Percentiles rank a stretch among this genome's conserved stretches.
These are phyloP conservation scores for Termitomyces sp. DNA, from an alignment of 768 basidiomycete species.

Conservation along the genomic window DNA sequence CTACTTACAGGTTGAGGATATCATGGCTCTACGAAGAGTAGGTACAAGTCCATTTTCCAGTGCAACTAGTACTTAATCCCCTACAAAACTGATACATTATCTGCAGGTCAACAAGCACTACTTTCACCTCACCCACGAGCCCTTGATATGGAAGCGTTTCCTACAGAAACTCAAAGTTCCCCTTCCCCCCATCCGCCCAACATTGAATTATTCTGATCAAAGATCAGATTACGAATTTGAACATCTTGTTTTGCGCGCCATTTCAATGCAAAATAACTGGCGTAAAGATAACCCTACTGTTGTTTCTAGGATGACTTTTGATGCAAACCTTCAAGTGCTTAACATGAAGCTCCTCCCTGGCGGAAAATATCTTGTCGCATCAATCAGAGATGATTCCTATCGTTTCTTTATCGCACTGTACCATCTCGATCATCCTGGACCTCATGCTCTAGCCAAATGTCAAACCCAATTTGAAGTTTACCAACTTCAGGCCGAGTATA, in stretches of 20 bases:
- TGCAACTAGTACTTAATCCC: not conserved
- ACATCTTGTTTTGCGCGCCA: constrained; percentile 55
- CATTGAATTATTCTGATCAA: constrained; percentile 37
- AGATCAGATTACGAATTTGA: constrained; percentile 47
- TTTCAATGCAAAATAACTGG: constrained; percentile 64
- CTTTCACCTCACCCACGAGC: constrained; percentile 62
- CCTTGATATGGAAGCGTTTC: constrained; percentile 70
- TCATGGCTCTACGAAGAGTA: constrained; percentile 44
- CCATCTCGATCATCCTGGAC: constrained; percentile 53
- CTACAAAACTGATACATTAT: not conserved
- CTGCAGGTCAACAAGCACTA: constrained; percentile 55
- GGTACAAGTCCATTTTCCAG: constrained; percentile 15
- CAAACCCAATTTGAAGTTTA: constrained; percentile 51
- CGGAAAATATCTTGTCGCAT: constrained; percentile 65
- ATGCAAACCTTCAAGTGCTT: constrained; percentile 36
- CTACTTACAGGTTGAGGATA: constrained; percentile 42
- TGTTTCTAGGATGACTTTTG: constrained; percentile 23
- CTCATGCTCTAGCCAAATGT: constrained; percentile 45
- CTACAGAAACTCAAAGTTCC: constrained; percentile 51
- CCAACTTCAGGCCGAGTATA: constrained; percentile 58
- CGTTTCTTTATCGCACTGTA: constrained; percentile 53
- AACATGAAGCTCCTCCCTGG: constrained; percentile 62
- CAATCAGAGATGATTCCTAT: constrained; percentile 42
- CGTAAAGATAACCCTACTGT: constrained; percentile 36
- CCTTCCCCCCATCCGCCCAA: constrained; percentile 62